phyloP scores from a whole-genome alignment of 176 grass and related monocot species.

The Carex scoparia region DNA sequence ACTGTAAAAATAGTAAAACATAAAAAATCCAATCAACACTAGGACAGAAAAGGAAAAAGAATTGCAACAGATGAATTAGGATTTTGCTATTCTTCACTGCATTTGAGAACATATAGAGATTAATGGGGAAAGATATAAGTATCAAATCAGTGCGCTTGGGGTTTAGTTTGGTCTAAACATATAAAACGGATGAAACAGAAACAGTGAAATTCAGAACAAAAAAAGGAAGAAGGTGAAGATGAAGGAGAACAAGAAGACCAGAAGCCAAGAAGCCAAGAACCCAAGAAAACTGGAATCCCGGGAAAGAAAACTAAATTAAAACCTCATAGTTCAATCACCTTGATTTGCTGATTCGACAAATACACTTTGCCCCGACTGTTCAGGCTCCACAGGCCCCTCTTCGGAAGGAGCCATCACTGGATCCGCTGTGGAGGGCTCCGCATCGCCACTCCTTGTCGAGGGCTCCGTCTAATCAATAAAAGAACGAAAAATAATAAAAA shows the following conservation, averaged over 20 bases:
- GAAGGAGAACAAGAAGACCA: not conserved
- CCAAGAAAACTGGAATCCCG: not conserved
- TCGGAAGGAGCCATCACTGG: constrained; percentile 28
- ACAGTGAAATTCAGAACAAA: not conserved
- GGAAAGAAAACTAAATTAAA: constrained; percentile 1
- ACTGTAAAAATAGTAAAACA: not conserved
- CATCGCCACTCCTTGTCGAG: constrained; percentile 24
- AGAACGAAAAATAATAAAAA: constrained; percentile 23
- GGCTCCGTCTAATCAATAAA: constrained; percentile 34
- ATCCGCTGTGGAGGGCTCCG: constrained; percentile 33
- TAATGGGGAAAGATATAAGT: not conserved
- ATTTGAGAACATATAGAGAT: not conserved
- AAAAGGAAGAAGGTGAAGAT: not conserved
- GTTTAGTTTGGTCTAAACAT: not conserved
- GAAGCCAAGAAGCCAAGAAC: not conserved
- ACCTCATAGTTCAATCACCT: constrained; percentile 8
- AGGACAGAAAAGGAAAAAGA: not conserved
- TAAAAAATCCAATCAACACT: not conserved
- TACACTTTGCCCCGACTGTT: constrained; percentile 16
- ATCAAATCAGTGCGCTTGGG: not conserved
- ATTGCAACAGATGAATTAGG: not conserved
- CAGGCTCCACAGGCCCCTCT: constrained; percentile 31
- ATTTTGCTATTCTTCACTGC: not conserved
- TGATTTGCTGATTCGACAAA: constrained; percentile 6
- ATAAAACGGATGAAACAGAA: constrained; percentile 4